phyloP scores from a whole-genome alignment of 371 early-diverging fungal species.

The Apophysomyces ossiformis region DNA sequence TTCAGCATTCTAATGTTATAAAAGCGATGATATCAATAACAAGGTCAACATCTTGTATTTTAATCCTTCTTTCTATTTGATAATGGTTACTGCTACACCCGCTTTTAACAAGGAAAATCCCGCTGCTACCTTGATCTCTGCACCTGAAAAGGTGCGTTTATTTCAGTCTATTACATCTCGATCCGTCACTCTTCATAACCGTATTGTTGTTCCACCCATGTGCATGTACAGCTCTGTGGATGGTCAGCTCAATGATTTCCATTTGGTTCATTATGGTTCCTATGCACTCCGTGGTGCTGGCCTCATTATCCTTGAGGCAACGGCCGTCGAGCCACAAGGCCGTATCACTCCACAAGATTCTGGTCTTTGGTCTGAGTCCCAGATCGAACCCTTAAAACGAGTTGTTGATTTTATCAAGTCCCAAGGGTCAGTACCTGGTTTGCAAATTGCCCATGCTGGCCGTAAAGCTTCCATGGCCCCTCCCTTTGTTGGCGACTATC shows the following conservation, averaged over 20 bases:
- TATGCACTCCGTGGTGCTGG: constrained; percentile 81
- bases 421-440: constrained; percentile 62
- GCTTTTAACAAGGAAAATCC: constrained; percentile 18
- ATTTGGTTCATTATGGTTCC: constrained; percentile 70
- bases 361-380: constrained; percentile 83
- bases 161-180: constrained; percentile 73
- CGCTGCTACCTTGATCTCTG: constrained; percentile 23
- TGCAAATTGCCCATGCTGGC: constrained; percentile 88
- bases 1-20: neutral
- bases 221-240: constrained; percentile 50
- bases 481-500: constrained; percentile 53
- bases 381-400: constrained; percentile 61
- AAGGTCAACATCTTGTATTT: neutral
- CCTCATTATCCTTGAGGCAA: constrained; percentile 78
- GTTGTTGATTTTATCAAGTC: constrained; percentile 70
- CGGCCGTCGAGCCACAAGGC: constrained; percentile 75
- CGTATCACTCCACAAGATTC: constrained; percentile 77
- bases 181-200: constrained; percentile 68
- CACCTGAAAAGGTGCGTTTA: constrained; percentile 35
- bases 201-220: constrained; percentile 86
- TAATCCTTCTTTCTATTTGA: neutral
- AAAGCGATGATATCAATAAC: neutral
- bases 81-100: constrained; percentile 12
- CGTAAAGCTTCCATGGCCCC: constrained; percentile 75
- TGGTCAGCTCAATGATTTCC: constrained; percentile 41